Evolutionary conservation across 306 rosid species (phyloP), one percentile per base, ranked within the genome.

Genomic region (Canavalia gladiata): DNA sequence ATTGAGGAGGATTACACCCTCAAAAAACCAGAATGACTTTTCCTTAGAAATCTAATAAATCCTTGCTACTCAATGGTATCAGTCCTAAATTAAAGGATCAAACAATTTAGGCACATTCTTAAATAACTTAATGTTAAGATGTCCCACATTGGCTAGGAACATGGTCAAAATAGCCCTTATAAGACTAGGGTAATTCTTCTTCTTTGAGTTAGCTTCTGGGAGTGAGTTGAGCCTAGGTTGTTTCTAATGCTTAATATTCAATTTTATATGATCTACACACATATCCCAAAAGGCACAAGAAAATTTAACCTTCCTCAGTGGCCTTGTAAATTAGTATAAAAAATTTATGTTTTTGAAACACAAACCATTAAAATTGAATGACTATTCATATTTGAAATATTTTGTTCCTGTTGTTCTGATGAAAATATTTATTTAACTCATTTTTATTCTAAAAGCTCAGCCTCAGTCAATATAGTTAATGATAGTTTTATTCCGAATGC

Each of bases 61-160:
- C 29, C 77, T 28, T 41, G 33, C 13, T 51, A 34, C 68, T 31
- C 4, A 43, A 28, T 46, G n/a, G 29, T 11, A 78, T 67, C 5
- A 39, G 59, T 68, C 43, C 54, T 70, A 80, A 70, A 28, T 12
- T 50, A 71, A 37, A 58, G 64, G 31, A 49, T 46, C 54, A 58
- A n/a, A 43, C 37, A 46, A 68, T 49, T 28, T 77, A 34, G 49
- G 10, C 39, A 49, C 33, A 71, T 46, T 33, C 72, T 71, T 34
- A 69, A 47, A 70, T 35, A 41, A 77, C 8, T 45, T 62, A 37
- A 37, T 37, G 41, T 37, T 0, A 37, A 37, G 4, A 37, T 37
- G 41, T 37, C 41, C 4, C 41, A 37, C 0, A 37, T 37, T 37
- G 41, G 41, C 4, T 37, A 37, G 41, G 4, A 37, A 37, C 4